These are phyloP conservation scores for Poa annua DNA, from an alignment of 176 grass and related monocot genomes.

Conservation along the genomic window DNA sequence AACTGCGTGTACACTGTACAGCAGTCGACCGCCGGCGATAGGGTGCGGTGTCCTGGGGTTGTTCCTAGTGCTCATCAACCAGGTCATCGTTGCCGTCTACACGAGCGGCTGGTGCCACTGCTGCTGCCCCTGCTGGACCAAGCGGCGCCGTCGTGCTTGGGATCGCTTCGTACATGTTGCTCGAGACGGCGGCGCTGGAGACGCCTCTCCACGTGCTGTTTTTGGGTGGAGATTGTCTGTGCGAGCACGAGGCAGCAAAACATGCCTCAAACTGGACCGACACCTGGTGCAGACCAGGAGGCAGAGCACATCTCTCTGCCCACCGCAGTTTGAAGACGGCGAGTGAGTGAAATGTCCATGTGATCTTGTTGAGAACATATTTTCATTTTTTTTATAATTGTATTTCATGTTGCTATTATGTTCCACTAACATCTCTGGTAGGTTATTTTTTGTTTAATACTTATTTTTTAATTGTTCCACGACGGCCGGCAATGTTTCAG, in stretches of 20 bases:
- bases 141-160: constrained; percentile 21
- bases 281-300: not conserved
- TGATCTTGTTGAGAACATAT: not conserved
- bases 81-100: constrained; percentile 19
- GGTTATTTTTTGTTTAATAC: too few relatives aligned
- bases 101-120: not conserved
- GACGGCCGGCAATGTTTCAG: too few relatives aligned
- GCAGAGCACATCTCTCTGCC: constrained; percentile 7
- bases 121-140: constrained; percentile 33
- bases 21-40: not conserved
- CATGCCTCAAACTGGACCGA: not conserved
- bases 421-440: too few relatives aligned
- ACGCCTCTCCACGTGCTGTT: not conserved
- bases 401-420: too few relatives aligned
- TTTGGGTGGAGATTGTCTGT: not conserved
- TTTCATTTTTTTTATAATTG: too few relatives aligned
- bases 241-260: not conserved
- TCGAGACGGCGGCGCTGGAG: not conserved
- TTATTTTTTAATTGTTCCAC: too few relatives aligned
- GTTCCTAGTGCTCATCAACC: constrained; percentile 19
- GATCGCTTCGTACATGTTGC: not conserved
- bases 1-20: constrained; percentile 6
- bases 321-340: not conserved
- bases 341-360: not conserved
- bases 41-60: constrained; percentile 1